phyloP scores from a whole-genome alignment of 768 basidiomycete species.

The Suillus brevipes region DNA sequence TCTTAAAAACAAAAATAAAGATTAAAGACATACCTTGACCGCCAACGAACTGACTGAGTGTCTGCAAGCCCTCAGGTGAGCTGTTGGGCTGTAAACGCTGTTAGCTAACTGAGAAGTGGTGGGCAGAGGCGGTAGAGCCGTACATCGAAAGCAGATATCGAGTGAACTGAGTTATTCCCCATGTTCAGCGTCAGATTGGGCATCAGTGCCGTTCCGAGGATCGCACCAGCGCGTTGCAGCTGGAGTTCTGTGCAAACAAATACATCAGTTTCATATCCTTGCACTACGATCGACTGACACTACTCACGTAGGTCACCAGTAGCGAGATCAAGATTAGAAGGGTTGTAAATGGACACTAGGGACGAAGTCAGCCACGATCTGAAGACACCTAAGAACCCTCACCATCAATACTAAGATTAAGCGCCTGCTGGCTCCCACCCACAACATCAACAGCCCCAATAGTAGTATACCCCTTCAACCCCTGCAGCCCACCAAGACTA shows the following conservation, averaged over 20 bases:
- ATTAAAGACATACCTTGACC: slow-evolving; percentile 44
- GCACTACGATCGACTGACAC: neutral
- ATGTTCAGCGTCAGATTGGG: slow-evolving; percentile 58
- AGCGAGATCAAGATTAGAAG: slow-evolving; percentile 61
- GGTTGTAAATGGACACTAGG: slow-evolving; percentile 63
- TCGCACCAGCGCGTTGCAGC: slow-evolving; percentile 48
- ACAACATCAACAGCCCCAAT: slow-evolving; percentile 65
- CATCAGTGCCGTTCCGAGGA: slow-evolving; percentile 61
- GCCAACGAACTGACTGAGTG: slow-evolving; percentile 67
- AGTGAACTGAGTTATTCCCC: slow-evolving; percentile 58
- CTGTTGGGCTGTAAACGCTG: slow-evolving; percentile 50
- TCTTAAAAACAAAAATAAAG: neutral
- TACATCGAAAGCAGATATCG: slow-evolving; percentile 54
- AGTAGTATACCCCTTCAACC: slow-evolving; percentile 53
- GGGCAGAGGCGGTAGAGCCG: slow-evolving; percentile 1
- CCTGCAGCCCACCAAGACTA: slow-evolving; percentile 57
- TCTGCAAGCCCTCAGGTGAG: slow-evolving; percentile 57
- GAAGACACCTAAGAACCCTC: slow-evolving; percentile 6
- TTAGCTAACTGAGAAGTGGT: neutral
- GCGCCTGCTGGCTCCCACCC: slow-evolving; percentile 59
- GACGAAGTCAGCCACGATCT: slow-evolving; percentile 3
- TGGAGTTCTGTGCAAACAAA: slow-evolving; percentile 46
- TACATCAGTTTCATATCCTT: neutral
- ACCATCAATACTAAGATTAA: slow-evolving; percentile 63
- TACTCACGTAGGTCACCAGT: slow-evolving; percentile 66